Evolutionary conservation across 208 protist species (phyloP).

Genomic region (Angomonas ambiguus): DNA sequence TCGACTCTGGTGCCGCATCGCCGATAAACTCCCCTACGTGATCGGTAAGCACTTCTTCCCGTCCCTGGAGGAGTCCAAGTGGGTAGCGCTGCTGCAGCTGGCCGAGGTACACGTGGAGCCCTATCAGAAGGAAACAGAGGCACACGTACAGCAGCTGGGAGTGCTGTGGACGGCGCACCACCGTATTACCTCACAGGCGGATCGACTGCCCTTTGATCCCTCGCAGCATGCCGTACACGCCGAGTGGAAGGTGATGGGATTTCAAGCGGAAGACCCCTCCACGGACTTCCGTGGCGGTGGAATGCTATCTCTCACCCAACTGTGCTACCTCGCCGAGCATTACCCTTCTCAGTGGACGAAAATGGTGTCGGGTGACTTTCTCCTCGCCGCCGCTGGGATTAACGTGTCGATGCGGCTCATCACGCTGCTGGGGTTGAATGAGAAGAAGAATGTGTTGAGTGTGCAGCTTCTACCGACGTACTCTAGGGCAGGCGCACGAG

Average conservation of each 20-base stretch:
- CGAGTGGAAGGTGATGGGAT: slow-evolving; percentile 83
- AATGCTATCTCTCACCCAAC: slow-evolving; percentile 58
- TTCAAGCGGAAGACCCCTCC: slow-evolving; percentile 73
- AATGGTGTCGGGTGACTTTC: slow-evolving; percentile 34
- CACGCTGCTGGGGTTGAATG: slow-evolving; percentile 34
- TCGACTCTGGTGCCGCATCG: background rate
- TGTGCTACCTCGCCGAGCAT: slow-evolving; percentile 66
- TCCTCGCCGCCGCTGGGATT: slow-evolving; percentile 57
- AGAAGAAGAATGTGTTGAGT: slow-evolving; percentile 27
- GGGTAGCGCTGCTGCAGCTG: slow-evolving; percentile 16
- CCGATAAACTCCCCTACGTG: slow-evolving; percentile 27
- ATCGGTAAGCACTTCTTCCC: slow-evolving; percentile 24
- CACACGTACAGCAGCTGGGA: slow-evolving; percentile 35
- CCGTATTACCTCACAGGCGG: slow-evolving; percentile 19
- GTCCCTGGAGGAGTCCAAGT: background rate
- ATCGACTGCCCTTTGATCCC: slow-evolving; percentile 13
- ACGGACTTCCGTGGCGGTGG: slow-evolving; percentile 89
- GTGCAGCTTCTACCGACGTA: slow-evolving; percentile 27
- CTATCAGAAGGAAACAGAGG: slow-evolving; percentile 16
- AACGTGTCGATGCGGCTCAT: slow-evolving; percentile 76
- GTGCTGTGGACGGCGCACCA: slow-evolving; percentile 50
- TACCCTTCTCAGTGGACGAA: slow-evolving; percentile 45
- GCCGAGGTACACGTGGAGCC: slow-evolving; percentile 21
- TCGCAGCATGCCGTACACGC: slow-evolving; percentile 20
- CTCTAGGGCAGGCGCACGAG: slow-evolving; percentile 15